Evolutionary conservation across 169 alveolate genomes (phyloP).

Genomic region (Plasmodium chabaudi): DNA sequence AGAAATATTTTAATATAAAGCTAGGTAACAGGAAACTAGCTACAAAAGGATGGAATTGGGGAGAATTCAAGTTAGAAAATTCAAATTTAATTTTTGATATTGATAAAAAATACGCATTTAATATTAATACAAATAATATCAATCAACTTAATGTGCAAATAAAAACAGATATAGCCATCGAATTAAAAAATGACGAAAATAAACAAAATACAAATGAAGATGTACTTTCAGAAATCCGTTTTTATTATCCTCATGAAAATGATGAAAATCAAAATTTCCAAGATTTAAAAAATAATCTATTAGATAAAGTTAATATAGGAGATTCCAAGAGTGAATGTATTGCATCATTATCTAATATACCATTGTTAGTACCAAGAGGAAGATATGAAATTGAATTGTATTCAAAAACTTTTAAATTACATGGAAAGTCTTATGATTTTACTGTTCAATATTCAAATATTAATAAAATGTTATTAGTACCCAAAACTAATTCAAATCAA

Average conservation of each 20-base stretch:
- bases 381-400: slow-evolving; percentile 95
- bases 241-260: slow-evolving; percentile 76
- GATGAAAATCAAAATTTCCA: slow-evolving; percentile 61
- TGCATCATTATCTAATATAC: slow-evolving; percentile 93
- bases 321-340: slow-evolving; percentile 93
- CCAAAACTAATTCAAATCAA: slow-evolving; percentile 95
- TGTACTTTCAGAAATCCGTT: slow-evolving; percentile 61
- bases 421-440: slow-evolving; percentile 97
- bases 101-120: slow-evolving; percentile 86
- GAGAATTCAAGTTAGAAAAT: slow-evolving; percentile 88
- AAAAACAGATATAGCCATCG: slow-evolving; percentile 91
- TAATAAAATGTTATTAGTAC: slow-evolving; percentile 94
- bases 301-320: slow-evolving; percentile 93
- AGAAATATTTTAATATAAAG: slow-evolving; percentile 83
- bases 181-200: slow-evolving; percentile 78
- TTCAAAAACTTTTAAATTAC: slow-evolving; percentile 92
- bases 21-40: slow-evolving; percentile 80
- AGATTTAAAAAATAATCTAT: slow-evolving; percentile 78
- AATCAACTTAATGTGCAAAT: slow-evolving; percentile 89
- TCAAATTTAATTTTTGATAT: slow-evolving; percentile 80
- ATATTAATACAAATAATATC: slow-evolving; percentile 86
- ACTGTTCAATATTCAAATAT: slow-evolving; percentile 93
- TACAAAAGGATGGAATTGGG: slow-evolving; percentile 93
- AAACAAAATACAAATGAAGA: slow-evolving; percentile 51
- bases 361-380: slow-evolving; percentile 97